Evolutionary conservation across 345 rosid species (phyloP).

Genomic region (Euphorbia lathyris): DNA sequence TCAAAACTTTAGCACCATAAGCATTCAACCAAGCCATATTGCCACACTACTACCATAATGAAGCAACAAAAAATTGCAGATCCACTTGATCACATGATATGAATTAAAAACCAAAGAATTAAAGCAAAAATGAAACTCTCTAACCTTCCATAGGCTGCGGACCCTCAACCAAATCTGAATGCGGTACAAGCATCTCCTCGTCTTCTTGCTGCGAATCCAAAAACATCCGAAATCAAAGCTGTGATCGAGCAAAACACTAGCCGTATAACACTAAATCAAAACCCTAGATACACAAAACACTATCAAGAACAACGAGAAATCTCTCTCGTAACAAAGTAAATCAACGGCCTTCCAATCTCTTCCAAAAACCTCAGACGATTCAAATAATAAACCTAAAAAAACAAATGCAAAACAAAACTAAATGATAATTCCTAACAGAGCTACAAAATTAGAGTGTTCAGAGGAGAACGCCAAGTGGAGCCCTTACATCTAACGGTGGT

Average conservation of each 20-base stretch:
- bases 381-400: not conserved
- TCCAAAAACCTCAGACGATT: not conserved
- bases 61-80: slow-evolving; percentile 1
- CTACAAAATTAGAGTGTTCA: slow-evolving; percentile 10
- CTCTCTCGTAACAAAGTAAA: not conserved
- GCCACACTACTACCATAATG: not conserved
- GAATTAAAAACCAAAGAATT: not conserved
- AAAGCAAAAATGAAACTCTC: slow-evolving; percentile 11
- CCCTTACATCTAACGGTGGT: slow-evolving; percentile 66
- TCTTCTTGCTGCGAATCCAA: slow-evolving; percentile 67
- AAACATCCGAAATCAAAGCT: slow-evolving; percentile 11
- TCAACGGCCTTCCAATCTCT: not conserved
- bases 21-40: not conserved
- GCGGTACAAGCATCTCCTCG: slow-evolving; percentile 92
- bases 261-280: slow-evolving; percentile 11
- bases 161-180: slow-evolving; percentile 69
- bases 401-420: slow-evolving; percentile 14
- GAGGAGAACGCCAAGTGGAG: slow-evolving; percentile 12
- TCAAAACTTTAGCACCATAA: slow-evolving; percentile 4
- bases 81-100: slow-evolving; percentile 14
- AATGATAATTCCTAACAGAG: slow-evolving; percentile 8
- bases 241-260: slow-evolving; percentile 6
- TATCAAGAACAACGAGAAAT: not conserved
- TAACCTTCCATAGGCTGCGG: slow-evolving; percentile 84
- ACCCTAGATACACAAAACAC: slow-evolving; percentile 13